Evolutionary conservation across 257 asterid genomes (phyloP), one percentile per base, ranked within the genome.

Genomic region (Orobanche coerulescens): DNA sequence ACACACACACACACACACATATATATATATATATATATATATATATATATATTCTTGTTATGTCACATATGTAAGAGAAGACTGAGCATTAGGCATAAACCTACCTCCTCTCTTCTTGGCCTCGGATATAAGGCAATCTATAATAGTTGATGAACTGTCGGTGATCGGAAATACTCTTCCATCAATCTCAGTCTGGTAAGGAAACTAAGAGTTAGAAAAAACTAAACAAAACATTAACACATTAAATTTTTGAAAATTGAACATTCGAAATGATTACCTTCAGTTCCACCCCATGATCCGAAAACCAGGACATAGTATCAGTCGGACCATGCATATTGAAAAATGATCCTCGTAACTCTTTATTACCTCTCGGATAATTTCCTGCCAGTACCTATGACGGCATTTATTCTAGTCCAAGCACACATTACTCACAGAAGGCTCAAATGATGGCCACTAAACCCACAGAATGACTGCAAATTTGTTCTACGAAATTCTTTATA

Each of bases 131-230:
- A 88, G 94, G 76, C 98, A 92, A 54, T 86, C 88, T 66, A 86
- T 79, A 66, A 92, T 67, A 66, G 94, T 79, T 34, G 96, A 84
- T 37, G 98, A 92, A 80, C 76, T 76, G 71, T 92, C 58, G 69
- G 93, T 92, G 80, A 82, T 70, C 1, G 98, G 96, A 70, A 88
- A 92, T 51, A 92, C 98, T 77, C 96, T 81, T 69, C 98, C 98
- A 48, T 92, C 98, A 58, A 57, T 64, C 74, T 92, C 98, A 61
- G 85, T 79, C 98, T 88, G 79, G 54, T 44, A 67, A 18, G 37
- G n/a, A n/a, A n/a, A 60, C 28, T 22, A 19, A 42, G 18, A 12
- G 51, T 31, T 10, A 62, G 31, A 48, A 36, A 64, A 5, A 62
- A 54, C 22, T 57, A 39, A 51, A 43, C 39, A 67, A 47, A 51